phyloP scores from a whole-genome alignment of 805 yeast genomes.

The Saccharomycopsis oosterbeekiorum region DNA sequence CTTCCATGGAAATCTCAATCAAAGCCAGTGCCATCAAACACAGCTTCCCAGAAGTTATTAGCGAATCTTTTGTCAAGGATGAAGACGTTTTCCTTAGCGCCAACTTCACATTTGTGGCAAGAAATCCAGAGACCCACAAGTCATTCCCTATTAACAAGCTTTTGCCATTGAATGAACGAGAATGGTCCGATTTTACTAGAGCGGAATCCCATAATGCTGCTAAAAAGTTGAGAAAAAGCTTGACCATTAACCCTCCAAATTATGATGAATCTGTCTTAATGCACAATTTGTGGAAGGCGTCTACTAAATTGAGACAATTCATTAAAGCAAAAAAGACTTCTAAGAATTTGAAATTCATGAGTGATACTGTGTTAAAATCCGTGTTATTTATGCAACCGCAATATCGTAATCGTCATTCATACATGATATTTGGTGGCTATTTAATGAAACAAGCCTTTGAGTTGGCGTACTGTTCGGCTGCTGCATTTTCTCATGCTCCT shows the following conservation, averaged over 20 bases:
- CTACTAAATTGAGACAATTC: constrained; percentile 28
- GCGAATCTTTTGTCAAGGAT: constrained; percentile 47
- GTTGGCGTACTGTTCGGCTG: constrained; percentile 86
- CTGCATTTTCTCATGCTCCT: constrained; percentile 73
- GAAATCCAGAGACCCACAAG: constrained; percentile 87
- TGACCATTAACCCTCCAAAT: constrained; percentile 64
- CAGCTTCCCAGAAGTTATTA: constrained; percentile 40
- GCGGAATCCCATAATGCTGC: constrained; percentile 87
- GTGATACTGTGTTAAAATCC: constrained; percentile 58
- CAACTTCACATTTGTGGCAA: constrained; percentile 89
- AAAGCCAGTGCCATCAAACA: constrained; percentile 72
- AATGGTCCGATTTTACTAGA: constrained; percentile 75
- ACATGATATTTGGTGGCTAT: constrained; percentile 94
- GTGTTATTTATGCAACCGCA: constrained; percentile 94
- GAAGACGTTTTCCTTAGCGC: constrained; percentile 77
- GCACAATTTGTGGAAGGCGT: constrained; percentile 63
- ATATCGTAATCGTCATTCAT: constrained; percentile 87
- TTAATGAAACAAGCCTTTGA: constrained; percentile 87
- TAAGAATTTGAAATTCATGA: constrained; percentile 52
- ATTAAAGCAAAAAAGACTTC: constrained; percentile 28
- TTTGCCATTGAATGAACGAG: constrained; percentile 62
- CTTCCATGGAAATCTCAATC: constrained; percentile 92
- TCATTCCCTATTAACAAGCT: constrained; percentile 79
- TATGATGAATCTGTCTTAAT: constrained; percentile 61
- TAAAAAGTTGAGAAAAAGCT: constrained; percentile 67